phyloP scores from a whole-genome alignment of 352 stramenopile species.

The Phytophthora brassicae region DNA sequence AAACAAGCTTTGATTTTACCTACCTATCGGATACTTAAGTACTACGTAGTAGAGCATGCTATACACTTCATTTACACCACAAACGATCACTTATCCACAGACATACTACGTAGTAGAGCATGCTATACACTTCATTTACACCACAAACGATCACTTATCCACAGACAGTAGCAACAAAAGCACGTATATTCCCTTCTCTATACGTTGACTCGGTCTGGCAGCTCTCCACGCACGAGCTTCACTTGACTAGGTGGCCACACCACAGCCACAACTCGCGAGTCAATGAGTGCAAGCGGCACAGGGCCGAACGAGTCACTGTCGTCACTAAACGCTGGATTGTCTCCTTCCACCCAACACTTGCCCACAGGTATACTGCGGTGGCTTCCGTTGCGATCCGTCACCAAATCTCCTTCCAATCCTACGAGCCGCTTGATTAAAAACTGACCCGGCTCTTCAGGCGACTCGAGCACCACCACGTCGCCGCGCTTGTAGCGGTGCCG shows the following conservation, averaged over 20 bases:
- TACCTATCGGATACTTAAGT: too few species aligned
- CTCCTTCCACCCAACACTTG: slow-evolving; percentile 87
- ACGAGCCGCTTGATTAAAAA: slow-evolving; percentile 81
- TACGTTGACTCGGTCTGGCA: slow-evolving; percentile 61
- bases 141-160: too few species aligned
- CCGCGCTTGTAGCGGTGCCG: slow-evolving; percentile 61
- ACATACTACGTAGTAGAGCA: too few species aligned
- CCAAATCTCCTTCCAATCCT: slow-evolving; percentile 71
- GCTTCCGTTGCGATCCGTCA: slow-evolving; percentile 49
- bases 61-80: too few species aligned
- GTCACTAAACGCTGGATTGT: slow-evolving; percentile 76
- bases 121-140: too few species aligned
- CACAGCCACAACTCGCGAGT: slow-evolving; percentile 76
- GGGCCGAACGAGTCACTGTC: slow-evolving; percentile 77
- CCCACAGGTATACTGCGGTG: slow-evolving; percentile 56
- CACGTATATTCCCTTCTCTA: slow-evolving; percentile 22
- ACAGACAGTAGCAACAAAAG: background rate
- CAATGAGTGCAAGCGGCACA: slow-evolving; percentile 81
- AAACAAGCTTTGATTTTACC: too few species aligned
- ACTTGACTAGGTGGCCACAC: slow-evolving; percentile 72
- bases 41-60: too few species aligned
- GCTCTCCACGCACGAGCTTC: slow-evolving; percentile 57
- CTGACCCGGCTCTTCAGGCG: slow-evolving; percentile 53
- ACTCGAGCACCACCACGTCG: slow-evolving; percentile 82
- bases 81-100: too few species aligned